Evolutionary conservation across 768 basidiomycete species (phyloP).

Genomic region (Pulveroboletus ravenelii): DNA sequence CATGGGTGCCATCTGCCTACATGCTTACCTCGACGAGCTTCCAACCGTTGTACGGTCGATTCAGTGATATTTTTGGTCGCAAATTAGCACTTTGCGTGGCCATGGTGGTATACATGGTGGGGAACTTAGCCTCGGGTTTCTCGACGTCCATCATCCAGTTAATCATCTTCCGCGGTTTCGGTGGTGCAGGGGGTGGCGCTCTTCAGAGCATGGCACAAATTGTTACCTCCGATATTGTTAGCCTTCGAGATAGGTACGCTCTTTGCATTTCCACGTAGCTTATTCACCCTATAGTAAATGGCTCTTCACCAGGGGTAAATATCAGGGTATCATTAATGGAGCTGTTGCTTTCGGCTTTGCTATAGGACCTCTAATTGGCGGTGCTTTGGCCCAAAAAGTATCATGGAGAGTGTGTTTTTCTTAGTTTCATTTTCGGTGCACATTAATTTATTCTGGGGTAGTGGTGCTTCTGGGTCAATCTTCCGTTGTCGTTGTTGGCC

Average conservation of each 20-base stretch:
- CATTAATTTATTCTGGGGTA: conserved; percentile 14
- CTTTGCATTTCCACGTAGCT: neutral
- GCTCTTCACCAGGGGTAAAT: conserved; percentile 52
- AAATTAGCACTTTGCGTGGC: conserved; percentile 55
- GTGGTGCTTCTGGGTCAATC: conserved; percentile 77
- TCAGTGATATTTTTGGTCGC: conserved; percentile 65
- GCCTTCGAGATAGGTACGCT: conserved; percentile 56
- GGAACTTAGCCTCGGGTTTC: conserved; percentile 63
- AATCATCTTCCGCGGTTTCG: conserved; percentile 64
- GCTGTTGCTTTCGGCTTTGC: conserved; percentile 53
- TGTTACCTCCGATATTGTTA: conserved; percentile 68
- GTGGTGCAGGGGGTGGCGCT: conserved; percentile 68
- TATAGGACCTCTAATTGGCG: conserved; percentile 65
- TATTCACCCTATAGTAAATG: neutral
- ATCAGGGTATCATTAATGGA: conserved; percentile 68
- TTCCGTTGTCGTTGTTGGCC: conserved; percentile 53
- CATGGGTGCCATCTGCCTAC: conserved; percentile 73
- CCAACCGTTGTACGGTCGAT: conserved; percentile 50
- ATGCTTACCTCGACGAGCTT: conserved; percentile 50
- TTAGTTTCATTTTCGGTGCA: neutral
- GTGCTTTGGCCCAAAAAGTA: conserved; percentile 55
- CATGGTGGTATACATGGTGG: conserved; percentile 61
- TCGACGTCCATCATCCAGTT: conserved; percentile 60
- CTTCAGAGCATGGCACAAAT: conserved; percentile 69
- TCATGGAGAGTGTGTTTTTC: conserved; percentile 51